Evolutionary conservation across 495 filamentous ascomycete genomes (phyloP).

Genomic region (Penicillium macrosclerotiorum): DNA sequence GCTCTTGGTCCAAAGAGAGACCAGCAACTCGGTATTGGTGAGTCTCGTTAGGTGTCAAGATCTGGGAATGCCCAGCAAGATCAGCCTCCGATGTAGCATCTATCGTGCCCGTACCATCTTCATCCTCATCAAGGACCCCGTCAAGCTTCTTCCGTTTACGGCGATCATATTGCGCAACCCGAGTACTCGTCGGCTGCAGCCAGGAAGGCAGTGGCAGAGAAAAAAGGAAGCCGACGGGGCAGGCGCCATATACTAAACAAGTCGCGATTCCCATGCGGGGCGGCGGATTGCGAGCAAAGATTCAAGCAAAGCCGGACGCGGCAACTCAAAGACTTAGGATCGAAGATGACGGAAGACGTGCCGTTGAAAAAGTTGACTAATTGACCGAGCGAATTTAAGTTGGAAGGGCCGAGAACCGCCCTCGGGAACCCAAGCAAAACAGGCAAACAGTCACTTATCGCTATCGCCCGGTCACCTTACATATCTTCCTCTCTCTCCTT

Average conservation of each 20-base stretch:
- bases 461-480: slow-evolving; percentile 7
- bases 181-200: slow-evolving; percentile 35
- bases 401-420: slow-evolving; percentile 1
- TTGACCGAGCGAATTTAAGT: slow-evolving; percentile 3
- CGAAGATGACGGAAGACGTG: slow-evolving; percentile 12
- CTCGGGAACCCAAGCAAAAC: slow-evolving; percentile 13
- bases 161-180: slow-evolving; percentile 37
- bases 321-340: not conserved
- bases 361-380: slow-evolving; percentile 5
- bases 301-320: not conserved
- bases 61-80: slow-evolving; percentile 23
- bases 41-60: slow-evolving; percentile 45
- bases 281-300: not conserved
- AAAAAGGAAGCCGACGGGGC: slow-evolving; percentile 33
- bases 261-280: slow-evolving; percentile 13
- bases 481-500: slow-evolving; percentile 11
- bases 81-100: slow-evolving; percentile 35
- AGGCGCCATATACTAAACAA: slow-evolving; percentile 32
- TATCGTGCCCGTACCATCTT: slow-evolving; percentile 30
- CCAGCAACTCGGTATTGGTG: slow-evolving; percentile 49
- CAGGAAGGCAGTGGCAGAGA: slow-evolving; percentile 42
- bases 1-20: slow-evolving; percentile 39
- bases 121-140: slow-evolving; percentile 27
- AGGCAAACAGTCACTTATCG: slow-evolving; percentile 32
- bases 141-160: slow-evolving; percentile 38